Conservation (phyloP, 495 filamentous ascomycete genomes). For the Penicillium cataractarum region DNA sequence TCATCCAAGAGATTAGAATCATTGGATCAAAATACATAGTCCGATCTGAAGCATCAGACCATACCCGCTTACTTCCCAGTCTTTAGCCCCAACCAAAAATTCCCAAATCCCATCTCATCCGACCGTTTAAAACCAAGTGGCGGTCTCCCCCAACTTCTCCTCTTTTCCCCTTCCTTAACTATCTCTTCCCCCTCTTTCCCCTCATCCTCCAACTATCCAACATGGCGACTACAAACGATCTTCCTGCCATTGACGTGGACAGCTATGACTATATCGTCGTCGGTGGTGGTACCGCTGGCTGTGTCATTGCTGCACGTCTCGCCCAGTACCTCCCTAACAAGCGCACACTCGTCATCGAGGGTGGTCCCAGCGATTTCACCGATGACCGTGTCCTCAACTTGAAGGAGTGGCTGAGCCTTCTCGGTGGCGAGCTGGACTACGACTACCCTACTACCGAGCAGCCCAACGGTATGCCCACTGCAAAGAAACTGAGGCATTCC, state of each 20-base stretch:
- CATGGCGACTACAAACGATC: constrained; percentile 64
- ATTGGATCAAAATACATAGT: not conserved
- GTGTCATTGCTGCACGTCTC: constrained; percentile 77
- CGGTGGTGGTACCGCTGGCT: constrained; percentile 85
- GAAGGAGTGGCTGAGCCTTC: constrained; percentile 75
- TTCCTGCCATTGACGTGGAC: constrained; percentile 61
- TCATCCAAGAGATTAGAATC: not conserved
- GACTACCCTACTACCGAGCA: constrained; percentile 87
- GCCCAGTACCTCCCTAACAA: constrained; percentile 69
- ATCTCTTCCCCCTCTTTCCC: constrained; percentile 14
- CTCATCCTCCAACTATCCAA: constrained; percentile 17
- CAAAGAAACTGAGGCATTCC: not conserved
- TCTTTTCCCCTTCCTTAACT: not conserved
- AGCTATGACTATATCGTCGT: constrained; percentile 86
- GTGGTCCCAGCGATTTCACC: constrained; percentile 62
- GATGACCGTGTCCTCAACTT: constrained; percentile 74
- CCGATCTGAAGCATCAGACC: constrained; percentile 15
- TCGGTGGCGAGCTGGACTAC: constrained; percentile 82
- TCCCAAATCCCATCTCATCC: not conserved
- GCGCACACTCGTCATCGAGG: constrained; percentile 67
- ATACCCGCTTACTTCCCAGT: constrained; percentile 5
- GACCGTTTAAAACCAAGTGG: constrained; percentile 11
- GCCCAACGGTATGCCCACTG: constrained; percentile 62
- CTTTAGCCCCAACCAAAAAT: not conserved
- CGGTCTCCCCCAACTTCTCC: constrained; percentile 5